Percentiles rank a stretch among this genome's conserved stretches.
Evolutionary conservation across 2,329 filamentous ascomycete species (phyloP).

Genomic region (Magnaporthiopsis rhizophila): DNA sequence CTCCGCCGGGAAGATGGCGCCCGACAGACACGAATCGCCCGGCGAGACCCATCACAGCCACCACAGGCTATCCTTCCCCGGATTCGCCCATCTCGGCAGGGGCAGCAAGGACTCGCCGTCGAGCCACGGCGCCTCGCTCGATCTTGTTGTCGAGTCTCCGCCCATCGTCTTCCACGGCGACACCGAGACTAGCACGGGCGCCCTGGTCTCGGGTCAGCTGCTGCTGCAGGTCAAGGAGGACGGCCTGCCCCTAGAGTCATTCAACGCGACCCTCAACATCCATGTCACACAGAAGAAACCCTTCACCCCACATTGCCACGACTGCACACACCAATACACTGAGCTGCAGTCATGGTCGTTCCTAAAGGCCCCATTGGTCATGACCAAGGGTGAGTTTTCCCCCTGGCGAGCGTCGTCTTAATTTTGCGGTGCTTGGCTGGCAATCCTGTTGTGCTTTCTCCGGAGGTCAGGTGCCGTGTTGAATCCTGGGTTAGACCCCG

Average conservation of each 20-base stretch:
- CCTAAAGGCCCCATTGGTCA: conserved; percentile 45
- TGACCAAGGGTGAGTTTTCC: conserved; percentile 38
- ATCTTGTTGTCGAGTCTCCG: conserved; percentile 71
- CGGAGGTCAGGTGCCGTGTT: neutral
- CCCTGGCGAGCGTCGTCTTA: neutral
- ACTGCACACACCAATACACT: conserved; percentile 64
- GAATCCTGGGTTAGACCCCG: neutral
- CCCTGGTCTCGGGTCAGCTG: conserved; percentile 77
- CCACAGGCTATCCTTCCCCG: conserved; percentile 31
- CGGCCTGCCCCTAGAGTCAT: conserved; percentile 57
- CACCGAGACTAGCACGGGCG: conserved; percentile 68
- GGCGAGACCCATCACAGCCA: conserved; percentile 23
- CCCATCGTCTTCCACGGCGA: conserved; percentile 78
- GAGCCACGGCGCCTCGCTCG: conserved; percentile 33
- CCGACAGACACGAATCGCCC: conserved; percentile 12
- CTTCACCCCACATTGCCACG: conserved; percentile 67
- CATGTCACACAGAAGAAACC: conserved; percentile 73
- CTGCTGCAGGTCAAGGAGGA: conserved; percentile 64
- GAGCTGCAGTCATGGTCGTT: conserved; percentile 77
- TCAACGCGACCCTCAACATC: conserved; percentile 64
- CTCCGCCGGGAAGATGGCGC: conserved; percentile 14
- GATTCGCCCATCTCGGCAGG: conserved; percentile 31
- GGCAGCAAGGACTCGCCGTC: conserved; percentile 31
- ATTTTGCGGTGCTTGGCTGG: neutral
- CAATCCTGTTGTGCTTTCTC: neutral